These are phyloP conservation scores for Penicillium dipodomyicola DNA, from an alignment of 495 filamentous ascomycete genomes.

Conservation along the genomic window DNA sequence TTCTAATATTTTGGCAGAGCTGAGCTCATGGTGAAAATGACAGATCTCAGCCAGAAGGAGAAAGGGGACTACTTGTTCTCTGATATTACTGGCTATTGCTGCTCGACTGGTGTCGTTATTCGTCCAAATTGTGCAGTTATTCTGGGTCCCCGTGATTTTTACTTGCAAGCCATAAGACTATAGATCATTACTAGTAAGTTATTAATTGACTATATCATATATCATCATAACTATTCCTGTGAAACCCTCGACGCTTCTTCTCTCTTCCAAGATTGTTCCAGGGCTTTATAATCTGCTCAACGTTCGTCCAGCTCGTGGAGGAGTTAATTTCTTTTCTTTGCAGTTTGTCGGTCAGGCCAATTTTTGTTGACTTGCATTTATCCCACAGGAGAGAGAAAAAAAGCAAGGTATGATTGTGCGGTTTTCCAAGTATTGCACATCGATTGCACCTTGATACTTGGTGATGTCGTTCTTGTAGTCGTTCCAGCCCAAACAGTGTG, in stretches of 20 bases:
- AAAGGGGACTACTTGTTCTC: constrained; percentile 1
- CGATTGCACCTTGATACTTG: background rate
- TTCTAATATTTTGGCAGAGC: constrained; percentile 19
- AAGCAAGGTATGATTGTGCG: constrained; percentile 11
- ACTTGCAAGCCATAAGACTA: constrained; percentile 13
- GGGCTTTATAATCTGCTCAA: constrained; percentile 18
- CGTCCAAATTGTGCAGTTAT: constrained; percentile 19
- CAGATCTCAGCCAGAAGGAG: constrained; percentile 25
- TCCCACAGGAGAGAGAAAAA: constrained; percentile 1
- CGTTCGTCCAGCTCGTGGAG: constrained; percentile 1
- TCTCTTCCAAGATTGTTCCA: background rate
- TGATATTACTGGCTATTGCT: constrained; percentile 21
- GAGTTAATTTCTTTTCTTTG: constrained; percentile 3
- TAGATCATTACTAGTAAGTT: constrained; percentile 12
- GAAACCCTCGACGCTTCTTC: constrained; percentile 15
- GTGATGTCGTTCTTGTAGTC: background rate
- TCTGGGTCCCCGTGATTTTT: constrained; percentile 22
- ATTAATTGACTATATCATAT: constrained; percentile 7
- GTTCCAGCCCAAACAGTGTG: background rate
- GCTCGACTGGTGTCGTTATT: constrained; percentile 14
- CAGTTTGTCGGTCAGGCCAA: constrained; percentile 21
- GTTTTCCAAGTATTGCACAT: background rate
- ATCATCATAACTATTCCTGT: constrained; percentile 10
- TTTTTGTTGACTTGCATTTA: constrained; percentile 20
- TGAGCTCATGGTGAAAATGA: constrained; percentile 32